Evolutionary conservation across 2,329 filamentous ascomycete genomes (phyloP).

Genomic region (Penicillium sp.): DNA sequence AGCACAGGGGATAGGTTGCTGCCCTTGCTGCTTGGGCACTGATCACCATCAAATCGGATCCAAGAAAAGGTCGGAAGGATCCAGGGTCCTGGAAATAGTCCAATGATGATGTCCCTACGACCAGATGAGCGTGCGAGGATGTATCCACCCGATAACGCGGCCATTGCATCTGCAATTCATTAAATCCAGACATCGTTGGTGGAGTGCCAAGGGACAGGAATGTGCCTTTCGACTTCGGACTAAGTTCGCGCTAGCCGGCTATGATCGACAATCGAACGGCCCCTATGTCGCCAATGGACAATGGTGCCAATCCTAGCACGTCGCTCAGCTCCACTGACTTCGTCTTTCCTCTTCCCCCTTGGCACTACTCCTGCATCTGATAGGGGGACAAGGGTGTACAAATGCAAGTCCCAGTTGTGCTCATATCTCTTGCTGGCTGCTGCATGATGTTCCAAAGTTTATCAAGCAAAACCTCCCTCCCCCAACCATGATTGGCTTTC

Average conservation of each 20-base stretch:
- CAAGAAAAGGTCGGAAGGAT: not conserved
- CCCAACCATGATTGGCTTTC: conserved; percentile 2
- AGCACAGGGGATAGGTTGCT: conserved; percentile 2
- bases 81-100: conserved; percentile 5
- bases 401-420: not conserved
- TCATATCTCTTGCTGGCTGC: not conserved
- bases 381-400: conserved; percentile 3
- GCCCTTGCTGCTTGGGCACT: conserved; percentile 11
- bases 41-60: conserved; percentile 6
- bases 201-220: conserved; percentile 25
- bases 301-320: conserved; percentile 25
- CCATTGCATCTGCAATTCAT: conserved; percentile 22
- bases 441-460: conserved; percentile 1
- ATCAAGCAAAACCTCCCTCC: not conserved
- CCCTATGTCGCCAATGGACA: conserved; percentile 17
- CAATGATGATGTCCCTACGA: conserved; percentile 6
- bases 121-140: conserved; percentile 16
- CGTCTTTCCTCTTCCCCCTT: conserved; percentile 5
- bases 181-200: conserved; percentile 21
- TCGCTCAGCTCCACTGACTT: conserved; percentile 27
- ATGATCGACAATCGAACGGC: conserved; percentile 33
- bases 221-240: conserved; percentile 16
- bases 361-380: not conserved
- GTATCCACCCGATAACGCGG: conserved; percentile 12
- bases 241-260: conserved; percentile 27